A percentile compares a stretch with the other conserved stretches of the same genome.
Evolutionary conservation across 2,329 filamentous ascomycete species (phyloP).

Genomic region (Albophoma yamanashiensis): DNA sequence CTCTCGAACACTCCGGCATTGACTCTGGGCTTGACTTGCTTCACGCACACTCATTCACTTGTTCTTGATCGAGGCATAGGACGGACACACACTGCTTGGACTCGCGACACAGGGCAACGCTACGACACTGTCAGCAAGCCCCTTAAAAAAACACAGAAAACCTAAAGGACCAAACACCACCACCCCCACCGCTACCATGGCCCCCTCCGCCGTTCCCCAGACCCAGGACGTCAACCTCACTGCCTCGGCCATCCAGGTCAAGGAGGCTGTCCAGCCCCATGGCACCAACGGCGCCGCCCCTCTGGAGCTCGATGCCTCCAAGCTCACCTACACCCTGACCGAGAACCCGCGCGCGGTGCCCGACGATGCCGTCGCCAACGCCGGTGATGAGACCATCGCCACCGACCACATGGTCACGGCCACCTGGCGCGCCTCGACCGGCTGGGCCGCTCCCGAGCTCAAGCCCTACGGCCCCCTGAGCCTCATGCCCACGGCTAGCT

Average conservation of each 20-base stretch:
- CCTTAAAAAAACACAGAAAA: background rate
- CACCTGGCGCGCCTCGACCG: constrained; percentile 51
- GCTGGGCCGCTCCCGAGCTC: constrained; percentile 66
- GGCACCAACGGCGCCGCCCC: constrained; percentile 32
- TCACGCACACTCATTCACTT: background rate
- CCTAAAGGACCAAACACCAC: background rate
- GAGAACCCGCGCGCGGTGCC: constrained; percentile 41
- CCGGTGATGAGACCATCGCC: constrained; percentile 43
- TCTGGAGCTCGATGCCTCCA: constrained; percentile 46
- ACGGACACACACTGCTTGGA: background rate
- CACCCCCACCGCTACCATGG: constrained; percentile 24
- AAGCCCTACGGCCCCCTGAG: constrained; percentile 67
- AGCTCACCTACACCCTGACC: constrained; percentile 44
- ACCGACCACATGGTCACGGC: constrained; percentile 86
- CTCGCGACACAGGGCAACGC: background rate
- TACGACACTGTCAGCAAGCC: background rate
- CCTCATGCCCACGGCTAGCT: constrained; percentile 71
- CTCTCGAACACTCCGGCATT: background rate
- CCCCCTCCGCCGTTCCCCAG: constrained; percentile 34
- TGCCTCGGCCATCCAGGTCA: constrained; percentile 39
- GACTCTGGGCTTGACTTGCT: background rate
- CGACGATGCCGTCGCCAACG: constrained; percentile 32
- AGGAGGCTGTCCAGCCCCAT: constrained; percentile 26
- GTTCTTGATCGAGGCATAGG: background rate
- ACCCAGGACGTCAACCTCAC: constrained; percentile 40